phyloP scores from a whole-genome alignment of 1,284 basidiomycete species.

The Ustilago nuda region DNA sequence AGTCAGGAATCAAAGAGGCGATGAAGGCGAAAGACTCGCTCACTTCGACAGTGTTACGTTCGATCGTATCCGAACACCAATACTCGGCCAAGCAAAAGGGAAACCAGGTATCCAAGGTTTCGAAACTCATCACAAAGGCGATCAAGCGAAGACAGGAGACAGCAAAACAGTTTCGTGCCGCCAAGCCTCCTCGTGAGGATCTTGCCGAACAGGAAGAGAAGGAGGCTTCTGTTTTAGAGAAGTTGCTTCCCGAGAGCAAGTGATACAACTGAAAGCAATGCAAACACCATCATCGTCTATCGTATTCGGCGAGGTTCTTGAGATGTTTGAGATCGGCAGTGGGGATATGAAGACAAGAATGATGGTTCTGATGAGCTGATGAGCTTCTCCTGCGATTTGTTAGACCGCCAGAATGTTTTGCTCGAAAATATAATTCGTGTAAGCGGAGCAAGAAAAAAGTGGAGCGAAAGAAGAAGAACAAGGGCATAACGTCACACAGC shows the following conservation, averaged over 20 bases:
- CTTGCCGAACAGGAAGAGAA: conserved; percentile 59
- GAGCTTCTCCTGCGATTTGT: background rate
- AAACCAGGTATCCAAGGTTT: conserved; percentile 43
- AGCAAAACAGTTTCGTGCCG: conserved; percentile 51
- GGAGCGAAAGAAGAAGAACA: conserved; percentile 6
- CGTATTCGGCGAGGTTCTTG: background rate
- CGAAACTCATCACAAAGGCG: conserved; percentile 54
- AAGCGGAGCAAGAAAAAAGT: conserved; percentile 3
- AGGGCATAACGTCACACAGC: conserved; percentile 30
- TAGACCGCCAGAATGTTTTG: background rate
- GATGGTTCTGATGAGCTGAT: background rate
- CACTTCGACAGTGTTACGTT: conserved; percentile 54
- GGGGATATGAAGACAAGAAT: background rate
- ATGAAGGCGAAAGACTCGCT: conserved; percentile 59
- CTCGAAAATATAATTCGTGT: background rate
- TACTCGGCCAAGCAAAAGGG: conserved; percentile 54
- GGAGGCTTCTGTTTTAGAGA: conserved; percentile 47
- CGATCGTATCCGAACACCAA: conserved; percentile 57
- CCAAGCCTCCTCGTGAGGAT: conserved; percentile 56
- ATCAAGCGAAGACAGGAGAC: conserved; percentile 52
- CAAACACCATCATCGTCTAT: background rate
- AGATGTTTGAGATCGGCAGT: background rate
- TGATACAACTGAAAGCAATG: conserved; percentile 4
- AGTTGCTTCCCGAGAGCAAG: conserved; percentile 46
- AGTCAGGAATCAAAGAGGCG: conserved; percentile 55